Base-by-base conservation (phyloP, 1,284 basidiomycete genomes). In the Paramarasmius palmivorus region DNA sequence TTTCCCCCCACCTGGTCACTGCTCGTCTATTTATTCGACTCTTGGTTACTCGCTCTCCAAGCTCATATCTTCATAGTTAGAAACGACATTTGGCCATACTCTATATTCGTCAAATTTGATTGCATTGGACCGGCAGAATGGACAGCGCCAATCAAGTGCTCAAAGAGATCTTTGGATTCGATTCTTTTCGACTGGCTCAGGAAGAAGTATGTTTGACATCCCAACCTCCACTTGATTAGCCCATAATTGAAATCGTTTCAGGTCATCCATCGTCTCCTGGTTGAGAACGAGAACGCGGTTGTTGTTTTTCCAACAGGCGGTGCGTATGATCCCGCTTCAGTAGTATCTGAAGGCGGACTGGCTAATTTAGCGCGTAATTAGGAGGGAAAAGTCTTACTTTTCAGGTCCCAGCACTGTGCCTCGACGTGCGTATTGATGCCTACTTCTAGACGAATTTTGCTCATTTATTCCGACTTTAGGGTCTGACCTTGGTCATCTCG, bases 401-500 rank as follows among this genome's bases (percentile, higher is more conserved):
- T 62, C 85, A 88, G 68, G 73, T 90, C 0, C 87, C 86, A 0
- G 84, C 84, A 0, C 67, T 87, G 20, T 78, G 86, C 59, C 68
- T 75, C 4, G 67, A 67, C 37, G 71, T 71, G 49, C 15, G 55
- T 10, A 6, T 5, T 9, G 7, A 15, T 55, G 19, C 12, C 37
- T 25, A 19, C 17, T 26, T 32, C 9, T 14, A 17, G n/a, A 2
- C 12, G 39, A 40, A 14, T 14, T 14, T 17, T 10, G 9, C 17
- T 40, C 1, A 40, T 40, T 40, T 10, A 40, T 17, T 9, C 12
- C n/a, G 4, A 37, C 77, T 76, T 1, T 62, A 71, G 58, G 83
- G 83, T 2, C 72, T 90, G 17, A 88, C 88, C 0, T 75, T 90
- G 41, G 87, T 90, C 50, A 76, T 91, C 15, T 88, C 84, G 3